Base-by-base conservation (phyloP, 139 green algal genomes). In the Chlamydomonas schloesseri region DNA sequence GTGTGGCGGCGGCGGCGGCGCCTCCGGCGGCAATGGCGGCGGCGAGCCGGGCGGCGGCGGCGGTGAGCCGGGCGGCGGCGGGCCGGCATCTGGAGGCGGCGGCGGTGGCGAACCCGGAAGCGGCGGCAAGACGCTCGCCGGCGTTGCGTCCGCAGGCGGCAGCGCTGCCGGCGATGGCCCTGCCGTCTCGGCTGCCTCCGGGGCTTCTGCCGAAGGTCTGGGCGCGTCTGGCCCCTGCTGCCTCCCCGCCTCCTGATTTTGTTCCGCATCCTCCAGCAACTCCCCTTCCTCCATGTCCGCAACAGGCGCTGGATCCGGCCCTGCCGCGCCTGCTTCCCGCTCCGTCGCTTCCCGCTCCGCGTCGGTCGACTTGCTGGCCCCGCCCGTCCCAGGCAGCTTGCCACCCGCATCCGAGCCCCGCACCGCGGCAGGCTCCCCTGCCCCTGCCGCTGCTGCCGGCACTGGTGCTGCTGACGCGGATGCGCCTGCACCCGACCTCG, bases 251-350 rank as follows among this genome's bases (percentile, higher is more conserved):
- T 4, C n/a, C n/a, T n/a, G n/a, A n/a, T n/a, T n/a, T n/a, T n/a
- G n/a, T 21, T 53, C 53, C 31, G 60, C 42, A 2, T 58, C 73
- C n/a, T 83, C 62, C 28, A 46, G 62, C 60, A 83, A 34, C 62
- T 83, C 73, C 34, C 73, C 83, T 24, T 88, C 83, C 73, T 88
- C 83, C 73, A 83, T 65, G 13, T 88, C 84, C 34, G 64, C 83
- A 28, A 42, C 83, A 2, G 3, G 57, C 13, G 33, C n/a, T 28
- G 23, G 14, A 8, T 37, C 47, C 71, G 29, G n/a, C 36, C 0
- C 67, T 31, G 11, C 46, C 70, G 17, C 21, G 31, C 31, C 4
- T 55, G 18, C 60, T n/a, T n/a, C n/a, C n/a, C n/a, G n/a, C n/a
- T n/a, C n/a, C n/a, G n/a, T n/a, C n/a, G n/a, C n/a, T n/a, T n/a